Evolutionary conservation across 768 basidiomycete species (phyloP).

Genomic region (Amanita exitialis): DNA sequence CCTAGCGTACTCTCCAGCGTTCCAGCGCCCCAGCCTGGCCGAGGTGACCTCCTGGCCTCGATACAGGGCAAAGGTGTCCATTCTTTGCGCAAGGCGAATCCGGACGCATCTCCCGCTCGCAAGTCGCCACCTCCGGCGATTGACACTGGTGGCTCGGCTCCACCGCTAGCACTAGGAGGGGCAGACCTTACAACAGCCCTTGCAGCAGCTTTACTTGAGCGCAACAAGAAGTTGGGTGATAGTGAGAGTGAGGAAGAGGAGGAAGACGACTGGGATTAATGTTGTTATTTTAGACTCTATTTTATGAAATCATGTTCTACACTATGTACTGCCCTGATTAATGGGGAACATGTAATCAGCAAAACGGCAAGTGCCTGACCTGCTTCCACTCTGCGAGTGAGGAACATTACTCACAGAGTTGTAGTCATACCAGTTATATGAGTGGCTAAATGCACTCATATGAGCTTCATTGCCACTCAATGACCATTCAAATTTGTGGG

Average conservation of each 20-base stretch:
- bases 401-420: too few species aligned
- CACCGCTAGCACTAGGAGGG: slow-evolving; percentile 34
- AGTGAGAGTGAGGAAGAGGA: slow-evolving; percentile 76
- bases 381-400: too few species aligned
- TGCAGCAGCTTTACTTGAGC: slow-evolving; percentile 70
- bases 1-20: slow-evolving; percentile 21
- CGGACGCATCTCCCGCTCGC: slow-evolving; percentile 22
- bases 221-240: slow-evolving; percentile 84
- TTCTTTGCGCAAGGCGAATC: slow-evolving; percentile 51
- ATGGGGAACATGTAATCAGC: too few species aligned
- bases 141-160: slow-evolving; percentile 19
- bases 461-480: too few species aligned
- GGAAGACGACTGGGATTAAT: slow-evolving; percentile 51
- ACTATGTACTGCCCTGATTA: too few species aligned
- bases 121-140: slow-evolving; percentile 24
- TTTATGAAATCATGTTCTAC: too few species aligned
- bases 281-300: too few species aligned
- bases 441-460: too few species aligned
- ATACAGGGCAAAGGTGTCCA: slow-evolving; percentile 78
- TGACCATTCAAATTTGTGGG: too few species aligned
- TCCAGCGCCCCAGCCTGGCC: slow-evolving; percentile 48
- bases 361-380: too few species aligned
- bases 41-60: slow-evolving; percentile 60
- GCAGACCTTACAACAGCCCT: slow-evolving; percentile 76
- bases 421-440: too few species aligned